These are phyloP conservation scores for Leccinum fibrillosum DNA, from an alignment of 768 basidiomycete genomes.

Conservation along the genomic window DNA sequence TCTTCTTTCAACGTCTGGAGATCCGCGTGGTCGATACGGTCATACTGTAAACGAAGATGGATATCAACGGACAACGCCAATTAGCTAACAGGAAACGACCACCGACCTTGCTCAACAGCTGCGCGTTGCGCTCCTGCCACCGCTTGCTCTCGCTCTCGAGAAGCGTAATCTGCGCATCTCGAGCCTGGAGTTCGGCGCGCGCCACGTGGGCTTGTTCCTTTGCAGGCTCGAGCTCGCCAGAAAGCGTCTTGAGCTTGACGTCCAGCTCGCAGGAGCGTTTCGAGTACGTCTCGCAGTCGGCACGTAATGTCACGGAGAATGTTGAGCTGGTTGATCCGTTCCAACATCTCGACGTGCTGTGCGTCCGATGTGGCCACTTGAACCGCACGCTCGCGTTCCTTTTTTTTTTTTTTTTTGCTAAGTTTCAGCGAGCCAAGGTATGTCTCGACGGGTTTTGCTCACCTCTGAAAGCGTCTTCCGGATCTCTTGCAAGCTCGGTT, in stretches of 20 bases:
- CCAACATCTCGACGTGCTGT: constrained; percentile 81
- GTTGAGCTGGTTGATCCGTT: constrained; percentile 84
- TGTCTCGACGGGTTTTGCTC: constrained; percentile 6
- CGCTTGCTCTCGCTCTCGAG: constrained; percentile 74
- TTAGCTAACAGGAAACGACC: neutral
- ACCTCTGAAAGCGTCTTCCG: constrained; percentile 71
- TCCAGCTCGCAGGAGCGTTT: constrained; percentile 71
- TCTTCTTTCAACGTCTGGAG: constrained; percentile 76
- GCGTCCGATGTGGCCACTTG: constrained; percentile 67
- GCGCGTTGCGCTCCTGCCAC: constrained; percentile 83
- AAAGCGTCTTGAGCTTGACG: constrained; percentile 52
- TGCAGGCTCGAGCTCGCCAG: constrained; percentile 66
- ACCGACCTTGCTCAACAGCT: constrained; percentile 73
- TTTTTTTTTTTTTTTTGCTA: neutral
- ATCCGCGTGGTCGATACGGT: constrained; percentile 85
- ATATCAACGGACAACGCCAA: neutral
- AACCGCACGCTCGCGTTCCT: constrained; percentile 78
- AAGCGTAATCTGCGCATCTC: constrained; percentile 60
- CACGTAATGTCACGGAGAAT: constrained; percentile 75
- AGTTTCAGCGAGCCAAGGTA: neutral
- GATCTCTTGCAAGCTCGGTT: constrained; percentile 65
- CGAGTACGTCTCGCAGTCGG: constrained; percentile 68
- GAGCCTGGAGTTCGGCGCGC: constrained; percentile 72
- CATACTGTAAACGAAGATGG: constrained; percentile 50
- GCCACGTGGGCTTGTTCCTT: constrained; percentile 65